Evolutionary conservation across 1,139 yeast species (phyloP).

Genomic region (Kodamaea arcana): DNA sequence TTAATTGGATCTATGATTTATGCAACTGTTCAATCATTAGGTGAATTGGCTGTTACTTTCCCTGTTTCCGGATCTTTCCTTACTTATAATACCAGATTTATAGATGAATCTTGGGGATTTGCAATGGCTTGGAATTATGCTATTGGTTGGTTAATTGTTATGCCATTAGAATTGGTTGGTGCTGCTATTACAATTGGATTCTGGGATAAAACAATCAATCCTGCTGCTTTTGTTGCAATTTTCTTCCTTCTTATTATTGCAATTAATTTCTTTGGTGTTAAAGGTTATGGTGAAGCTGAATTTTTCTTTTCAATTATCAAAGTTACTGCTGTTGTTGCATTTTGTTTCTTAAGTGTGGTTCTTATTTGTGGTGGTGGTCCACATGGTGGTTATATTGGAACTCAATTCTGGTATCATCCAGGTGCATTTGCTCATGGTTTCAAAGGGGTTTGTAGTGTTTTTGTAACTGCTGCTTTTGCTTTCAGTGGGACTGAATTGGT

Average conservation of each 20-base stretch:
- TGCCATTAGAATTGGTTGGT: conserved; percentile 74
- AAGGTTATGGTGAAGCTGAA: conserved; percentile 45
- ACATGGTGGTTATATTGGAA: conserved; percentile 40
- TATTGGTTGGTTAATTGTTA: conserved; percentile 71
- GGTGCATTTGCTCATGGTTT: conserved; percentile 40
- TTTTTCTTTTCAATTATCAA: conserved; percentile 35
- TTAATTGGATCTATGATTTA: conserved; percentile 67
- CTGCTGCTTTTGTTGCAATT: conserved; percentile 41
- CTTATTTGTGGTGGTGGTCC: conserved; percentile 40
- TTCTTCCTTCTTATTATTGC: conserved; percentile 31
- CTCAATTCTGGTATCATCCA: conserved; percentile 44
- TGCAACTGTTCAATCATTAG: conserved; percentile 77
- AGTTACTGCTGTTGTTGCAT: conserved; percentile 36
- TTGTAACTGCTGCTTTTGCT: conserved; percentile 41
- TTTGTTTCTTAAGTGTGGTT: conserved; percentile 37
- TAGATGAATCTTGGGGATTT: conserved; percentile 77
- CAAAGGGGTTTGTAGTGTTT: conserved; percentile 42
- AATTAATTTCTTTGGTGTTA: conserved; percentile 38
- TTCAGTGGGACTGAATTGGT: conserved; percentile 46
- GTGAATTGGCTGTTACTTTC: conserved; percentile 76
- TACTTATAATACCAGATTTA: conserved; percentile 62
- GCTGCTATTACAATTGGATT: conserved; percentile 36
- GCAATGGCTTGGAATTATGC: conserved; percentile 80
- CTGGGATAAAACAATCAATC: conserved; percentile 30
- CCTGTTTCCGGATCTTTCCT: conserved; percentile 80